These are phyloP conservation scores for Mucor piriformis DNA, from an alignment of 371 early-diverging fungal genomes.

Conservation along the genomic window DNA sequence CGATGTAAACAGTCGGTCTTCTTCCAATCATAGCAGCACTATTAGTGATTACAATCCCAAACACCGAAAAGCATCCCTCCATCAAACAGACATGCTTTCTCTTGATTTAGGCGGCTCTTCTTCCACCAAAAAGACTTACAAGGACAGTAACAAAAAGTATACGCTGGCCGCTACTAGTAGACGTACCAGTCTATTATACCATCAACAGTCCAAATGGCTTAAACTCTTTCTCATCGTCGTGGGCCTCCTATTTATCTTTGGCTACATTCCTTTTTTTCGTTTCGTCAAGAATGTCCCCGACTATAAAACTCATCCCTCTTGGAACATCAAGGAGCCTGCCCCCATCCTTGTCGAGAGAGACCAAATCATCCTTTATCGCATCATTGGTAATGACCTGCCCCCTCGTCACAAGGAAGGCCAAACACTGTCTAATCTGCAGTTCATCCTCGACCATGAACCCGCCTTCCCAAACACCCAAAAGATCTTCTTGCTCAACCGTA, in stretches of 20 bases:
- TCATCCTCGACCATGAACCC: constrained; percentile 70
- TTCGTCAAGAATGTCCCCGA: constrained; percentile 12
- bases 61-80: constrained; percentile 25
- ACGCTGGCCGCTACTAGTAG: neutral
- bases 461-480: constrained; percentile 64
- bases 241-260: constrained; percentile 25
- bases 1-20: constrained; percentile 23
- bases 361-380: constrained; percentile 65
- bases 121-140: constrained; percentile 8
- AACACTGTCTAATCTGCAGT: constrained; percentile 66
- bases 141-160: constrained; percentile 20
- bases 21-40: no score
- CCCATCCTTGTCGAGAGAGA: constrained; percentile 32
- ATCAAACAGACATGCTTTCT: constrained; percentile 23
- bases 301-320: neutral
- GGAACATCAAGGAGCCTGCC: constrained; percentile 3
- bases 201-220: constrained; percentile 21
- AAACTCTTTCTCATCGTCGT: constrained; percentile 16
- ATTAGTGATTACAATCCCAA: no score
- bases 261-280: constrained; percentile 20
- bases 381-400: constrained; percentile 74
- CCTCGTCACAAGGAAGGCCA: constrained; percentile 73
- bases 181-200: neutral
- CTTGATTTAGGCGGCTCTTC: constrained; percentile 25
- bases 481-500: constrained; percentile 69